Percentiles rank a stretch among this genome's conserved stretches.
Conservation (phyloP, 169 alveolate species). For the Amoebophrya sp. region DNA sequence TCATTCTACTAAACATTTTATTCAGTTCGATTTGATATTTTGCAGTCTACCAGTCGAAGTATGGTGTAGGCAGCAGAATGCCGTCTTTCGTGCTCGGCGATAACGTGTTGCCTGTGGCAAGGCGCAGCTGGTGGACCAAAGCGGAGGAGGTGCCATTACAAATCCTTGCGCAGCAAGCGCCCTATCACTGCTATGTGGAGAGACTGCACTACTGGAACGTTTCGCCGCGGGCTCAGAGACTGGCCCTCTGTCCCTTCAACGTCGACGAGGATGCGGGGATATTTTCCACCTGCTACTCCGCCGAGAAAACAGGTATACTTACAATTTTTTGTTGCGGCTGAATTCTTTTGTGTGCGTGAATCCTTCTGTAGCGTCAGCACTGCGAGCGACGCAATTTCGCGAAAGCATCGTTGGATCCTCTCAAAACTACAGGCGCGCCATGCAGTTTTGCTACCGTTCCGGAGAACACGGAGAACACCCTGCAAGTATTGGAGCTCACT, state of each 20-base stretch:
- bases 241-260: background rate
- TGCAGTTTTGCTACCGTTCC: background rate
- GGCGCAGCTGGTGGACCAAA: background rate
- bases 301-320: background rate
- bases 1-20: too few species aligned
- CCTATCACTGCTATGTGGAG: background rate
- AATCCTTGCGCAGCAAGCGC: background rate
- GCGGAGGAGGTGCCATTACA: background rate
- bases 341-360: too few species aligned
- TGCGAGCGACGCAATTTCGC: background rate
- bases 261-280: background rate
- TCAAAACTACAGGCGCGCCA: background rate
- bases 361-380: background rate
- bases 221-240: background rate
- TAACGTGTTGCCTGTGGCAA: background rate
- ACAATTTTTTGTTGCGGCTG: too few species aligned
- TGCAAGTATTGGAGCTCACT: background rate
- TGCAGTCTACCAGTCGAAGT: too few species aligned
- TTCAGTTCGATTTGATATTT: too few species aligned
- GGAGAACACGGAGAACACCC: background rate
- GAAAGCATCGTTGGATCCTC: background rate
- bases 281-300: background rate
- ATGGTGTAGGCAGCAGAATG: too few species aligned
- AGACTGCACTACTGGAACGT: background rate
- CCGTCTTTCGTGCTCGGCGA: background rate